Evolutionary conservation across 176 grass and related monocot species (phyloP).

Genomic region (Aegilops bicornis): DNA sequence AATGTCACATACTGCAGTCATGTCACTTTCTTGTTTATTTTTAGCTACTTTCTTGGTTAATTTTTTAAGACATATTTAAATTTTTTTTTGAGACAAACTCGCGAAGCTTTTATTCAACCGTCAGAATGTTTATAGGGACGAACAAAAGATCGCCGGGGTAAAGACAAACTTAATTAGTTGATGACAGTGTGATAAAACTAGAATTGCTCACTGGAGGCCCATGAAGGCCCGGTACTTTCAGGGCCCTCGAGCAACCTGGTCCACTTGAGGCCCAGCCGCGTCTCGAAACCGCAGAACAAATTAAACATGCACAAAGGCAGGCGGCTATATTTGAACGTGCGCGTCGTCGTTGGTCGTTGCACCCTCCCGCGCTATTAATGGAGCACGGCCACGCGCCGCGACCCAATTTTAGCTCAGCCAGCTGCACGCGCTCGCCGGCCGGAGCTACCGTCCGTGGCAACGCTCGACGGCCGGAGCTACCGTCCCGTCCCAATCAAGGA

Average conservation of each 20-base stretch:
- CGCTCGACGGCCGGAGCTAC: neutral
- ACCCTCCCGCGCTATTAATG: neutral
- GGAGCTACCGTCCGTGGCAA: neutral
- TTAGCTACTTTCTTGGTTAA: no score
- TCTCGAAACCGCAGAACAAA: neutral
- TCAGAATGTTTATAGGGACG: no score
- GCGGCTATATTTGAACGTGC: conserved; percentile 12
- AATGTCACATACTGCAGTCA: no score
- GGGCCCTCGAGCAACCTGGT: neutral
- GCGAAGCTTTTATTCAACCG: no score
- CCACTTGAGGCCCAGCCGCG: neutral
- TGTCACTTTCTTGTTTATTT: no score
- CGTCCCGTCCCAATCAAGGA: neutral
- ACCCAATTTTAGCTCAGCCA: conserved; percentile 15
- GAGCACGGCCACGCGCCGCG: neutral
- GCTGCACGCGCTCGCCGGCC: neutral
- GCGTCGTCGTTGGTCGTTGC: neutral
- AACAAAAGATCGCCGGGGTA: no score
- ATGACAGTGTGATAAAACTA: no score
- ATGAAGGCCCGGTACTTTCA: neutral
- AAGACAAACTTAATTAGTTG: no score
- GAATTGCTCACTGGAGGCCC: neutral
- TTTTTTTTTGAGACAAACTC: no score
- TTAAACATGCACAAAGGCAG: neutral
- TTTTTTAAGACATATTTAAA: no score